Evolutionary conservation across 176 grass and related monocot genomes (phyloP).

Genomic region (Pontederia paniculata): DNA sequence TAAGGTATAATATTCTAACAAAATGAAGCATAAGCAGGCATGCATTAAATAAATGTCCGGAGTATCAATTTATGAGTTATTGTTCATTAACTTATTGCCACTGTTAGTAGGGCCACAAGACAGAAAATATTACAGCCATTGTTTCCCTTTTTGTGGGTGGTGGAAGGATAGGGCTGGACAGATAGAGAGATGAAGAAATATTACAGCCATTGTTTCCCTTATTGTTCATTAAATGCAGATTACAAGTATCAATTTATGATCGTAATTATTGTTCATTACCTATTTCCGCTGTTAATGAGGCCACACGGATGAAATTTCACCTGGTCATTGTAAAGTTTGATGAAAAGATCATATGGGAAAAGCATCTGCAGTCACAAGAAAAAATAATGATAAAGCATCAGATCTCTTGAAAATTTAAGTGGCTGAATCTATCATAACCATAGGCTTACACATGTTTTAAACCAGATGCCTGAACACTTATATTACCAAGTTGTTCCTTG

Average conservation of each 20-base stretch:
- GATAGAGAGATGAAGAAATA: too few species aligned
- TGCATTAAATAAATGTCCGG: too few species aligned
- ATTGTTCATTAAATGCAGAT: background rate
- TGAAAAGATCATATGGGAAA: slow-evolving; percentile 58
- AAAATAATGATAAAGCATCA: slow-evolving; percentile 20
- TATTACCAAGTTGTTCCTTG: slow-evolving; percentile 7
- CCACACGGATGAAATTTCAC: slow-evolving; percentile 66
- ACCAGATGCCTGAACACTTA: background rate
- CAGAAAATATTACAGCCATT: too few species aligned
- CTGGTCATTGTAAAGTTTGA: slow-evolving; percentile 66
- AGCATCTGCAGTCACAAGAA: slow-evolving; percentile 37
- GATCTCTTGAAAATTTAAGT: slow-evolving; percentile 6
- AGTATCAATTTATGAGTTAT: too few species aligned
- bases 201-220: too few species aligned
- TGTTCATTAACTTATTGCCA: too few species aligned
- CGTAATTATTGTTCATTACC: slow-evolving; percentile 33
- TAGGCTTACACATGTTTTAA: background rate
- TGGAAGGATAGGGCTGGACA: too few species aligned
- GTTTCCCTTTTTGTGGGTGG: too few species aligned
- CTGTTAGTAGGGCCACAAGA: too few species aligned
- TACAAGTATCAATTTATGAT: background rate
- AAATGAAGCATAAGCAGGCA: too few species aligned
- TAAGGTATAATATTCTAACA: too few species aligned
- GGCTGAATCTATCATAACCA: background rate
- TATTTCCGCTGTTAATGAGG: slow-evolving; percentile 70